Evolutionary conservation across 805 yeast genomes (phyloP), one percentile per base, ranked within the genome.

Genomic region (Zygotorulaspora danielsina): DNA sequence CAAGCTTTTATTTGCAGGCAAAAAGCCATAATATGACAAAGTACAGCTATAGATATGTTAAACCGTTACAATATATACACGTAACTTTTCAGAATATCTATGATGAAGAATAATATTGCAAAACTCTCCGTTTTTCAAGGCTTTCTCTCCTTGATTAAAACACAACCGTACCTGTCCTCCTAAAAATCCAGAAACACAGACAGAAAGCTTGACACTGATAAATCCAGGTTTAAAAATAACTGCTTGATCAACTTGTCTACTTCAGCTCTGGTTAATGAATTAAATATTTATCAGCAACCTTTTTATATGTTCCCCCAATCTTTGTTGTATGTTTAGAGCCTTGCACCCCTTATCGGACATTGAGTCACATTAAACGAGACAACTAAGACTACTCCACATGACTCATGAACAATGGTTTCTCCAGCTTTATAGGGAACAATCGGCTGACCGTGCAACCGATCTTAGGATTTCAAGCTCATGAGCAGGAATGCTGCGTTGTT

Each of bases 391-490:
- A 15, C 31, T 24, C 9, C 31, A 27, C 16, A 12, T 5, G 16
- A 15, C 17, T 18, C 10, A 27, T n/a, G 12, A 27, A 15, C 31
- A 27, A 15, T 12, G 18, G 17, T n/a, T 4, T 6, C 5, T 5
- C 5, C 8, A 13, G 7, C 12, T 13, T 24, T n/a, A 13, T 24
- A 24, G 27, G 27, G 27, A 13, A 24, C 8, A 7, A 13, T 24
- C 27, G 4, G 27, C 27, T 5, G 27, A n/a, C n/a, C n/a, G n/a
- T n/a, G n/a, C n/a, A n/a, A n/a, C n/a, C n/a, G n/a, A n/a, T n/a
- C 41, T 21, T 27, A 58, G 9, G 63, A 54, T 40, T 55, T 61
- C 29, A 62, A 41, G 41, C 61, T 58, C 51, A 61, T 51, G 29
- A 62, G 46, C 15, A 61, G 47, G 20, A 50, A 34, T 2, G 65